Evolutionary conservation across 768 basidiomycete genomes (phyloP), one percentile per base, ranked within the genome.

Genomic region (Austroboletus eburneus): DNA sequence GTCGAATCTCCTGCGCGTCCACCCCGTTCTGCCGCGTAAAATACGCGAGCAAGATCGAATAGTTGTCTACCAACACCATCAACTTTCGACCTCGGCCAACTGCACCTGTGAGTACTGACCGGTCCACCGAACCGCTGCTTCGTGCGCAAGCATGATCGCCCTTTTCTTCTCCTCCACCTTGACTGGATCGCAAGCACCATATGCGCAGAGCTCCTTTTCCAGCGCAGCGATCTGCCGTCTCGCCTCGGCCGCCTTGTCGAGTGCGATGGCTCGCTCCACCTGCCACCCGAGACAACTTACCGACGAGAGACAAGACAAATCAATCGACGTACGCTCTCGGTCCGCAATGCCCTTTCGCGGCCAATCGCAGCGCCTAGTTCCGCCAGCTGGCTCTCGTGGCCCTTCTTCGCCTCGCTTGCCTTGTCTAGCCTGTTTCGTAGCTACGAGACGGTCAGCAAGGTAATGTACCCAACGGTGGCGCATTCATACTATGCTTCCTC

Each of bases 111-210:
- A 36, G 20, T 27, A 66, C 81, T 46, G 54, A 94, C 93, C 93
- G 29, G 93, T 97, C 88, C 91, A 93, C 13, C 90, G 81, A 20
- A 84, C 62, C 12, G 85, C 79, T 12, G 90, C 91, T 60, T 95
- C 91, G 51, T 85, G 88, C 3, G 87, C 90, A 13, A 93, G 72
- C 42, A 78, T 74, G 9, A 81, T 74, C 0, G 85, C 90, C 39
- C 86, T 70, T 41, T 76, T 80, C 62, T 83, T 86, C 61, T 85
- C 81, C 58, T 92, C 86, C 18, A 92, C 74, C 64, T 82, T 86
- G 37, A 72, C 76, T 0, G 92, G 92, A 66, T 96, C 90, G 45
- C 87, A 91, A 16, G 86, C 82, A 35, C 87, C 87, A 58, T 92
- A 93, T 27, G 79, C 78, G 32, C 71, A 72, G 3, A 93, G 77